These are phyloP conservation scores for Talaromyces sp. DNA, from an alignment of 2,329 filamentous ascomycete species.

Conservation along the genomic window DNA sequence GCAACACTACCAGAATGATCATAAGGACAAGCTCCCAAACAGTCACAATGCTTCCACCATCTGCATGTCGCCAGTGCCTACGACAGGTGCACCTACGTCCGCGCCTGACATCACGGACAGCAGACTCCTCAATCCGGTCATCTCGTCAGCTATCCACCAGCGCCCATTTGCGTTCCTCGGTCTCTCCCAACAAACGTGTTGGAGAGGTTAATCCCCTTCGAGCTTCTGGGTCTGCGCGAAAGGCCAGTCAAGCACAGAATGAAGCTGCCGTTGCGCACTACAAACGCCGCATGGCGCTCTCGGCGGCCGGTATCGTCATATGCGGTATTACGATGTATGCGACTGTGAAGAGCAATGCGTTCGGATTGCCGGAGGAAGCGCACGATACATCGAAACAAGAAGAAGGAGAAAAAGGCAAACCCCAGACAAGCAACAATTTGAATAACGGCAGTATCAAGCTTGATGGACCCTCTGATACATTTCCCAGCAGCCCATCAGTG, in stretches of 20 bases:
- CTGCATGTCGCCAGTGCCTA: conserved; percentile 7
- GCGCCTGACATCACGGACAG: not conserved
- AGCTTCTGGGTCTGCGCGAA: conserved; percentile 14
- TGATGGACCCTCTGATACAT: conserved; percentile 34
- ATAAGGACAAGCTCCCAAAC: not conserved
- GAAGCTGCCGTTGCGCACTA: conserved; percentile 25
- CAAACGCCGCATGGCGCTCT: conserved; percentile 30
- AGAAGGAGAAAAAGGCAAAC: conserved; percentile 7
- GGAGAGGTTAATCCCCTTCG: conserved; percentile 20
- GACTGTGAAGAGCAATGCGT: conserved; percentile 34
- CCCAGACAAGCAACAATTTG: not conserved
- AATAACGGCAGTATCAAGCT: conserved; percentile 29
- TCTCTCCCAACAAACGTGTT: conserved; percentile 19
- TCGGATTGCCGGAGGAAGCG: conserved; percentile 25
- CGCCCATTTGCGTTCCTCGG: not conserved
- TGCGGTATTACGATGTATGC: conserved; percentile 40
- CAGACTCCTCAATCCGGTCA: not conserved
- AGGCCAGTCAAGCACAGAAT: conserved; percentile 19
- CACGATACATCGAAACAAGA: conserved; percentile 15
- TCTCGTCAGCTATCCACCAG: conserved; percentile 1
- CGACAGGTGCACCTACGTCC: conserved; percentile 2
- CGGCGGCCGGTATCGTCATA: conserved; percentile 34
- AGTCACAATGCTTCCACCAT: conserved; percentile 1
- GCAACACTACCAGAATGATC: not conserved
- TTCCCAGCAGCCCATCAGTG: conserved; percentile 29